Base-by-base conservation (phyloP, 2,329 filamentous ascomycete species). In the Colletotrichum plurivorum region DNA sequence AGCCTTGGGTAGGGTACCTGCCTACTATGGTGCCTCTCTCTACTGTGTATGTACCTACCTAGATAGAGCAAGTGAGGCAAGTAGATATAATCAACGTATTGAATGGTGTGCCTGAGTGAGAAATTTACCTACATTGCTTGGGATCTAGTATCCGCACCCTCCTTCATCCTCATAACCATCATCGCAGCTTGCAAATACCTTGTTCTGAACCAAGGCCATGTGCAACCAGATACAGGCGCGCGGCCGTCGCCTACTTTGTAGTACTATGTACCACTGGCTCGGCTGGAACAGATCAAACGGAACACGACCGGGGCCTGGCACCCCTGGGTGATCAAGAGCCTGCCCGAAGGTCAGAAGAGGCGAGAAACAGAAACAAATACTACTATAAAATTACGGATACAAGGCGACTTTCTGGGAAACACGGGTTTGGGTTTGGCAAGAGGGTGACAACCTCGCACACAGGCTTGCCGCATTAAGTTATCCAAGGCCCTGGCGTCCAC, bases 291-390 rank as follows among this genome's bases (percentile, higher is more conserved):
- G 16, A 48, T 65, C 31, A 68, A 58, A 59, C 58, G 48, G 27
- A 53, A 63, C 53, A 57, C 36, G 27, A 12, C 41, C 54, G 10
- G 49, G 45, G 49, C 49, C n/a, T 25, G 62, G 22, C 4, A 5
- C 4, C n/a, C 55, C 55, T 2, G 39, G 54, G 22, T 25, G 22
- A 25, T 56, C 54, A 36, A 45, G 39, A 43, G 36, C 16, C 54
- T 36, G 22, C 36, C 25, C 22, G 36, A 45, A 45, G 46, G 20
- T 18, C 36, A 16, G 39, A 45, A 43, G 16, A 53, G 54, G 48
- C 36, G 62, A 68, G 60, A 65, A 65, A 68, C 61, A 68, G 61
- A 59, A 65, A 68, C 65, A 68, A 64, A 56, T 22, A 36, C 31
- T 10, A 36, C 31, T 36, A 36, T 36, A 36, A 9, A 36, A 36